Percentiles rank a stretch among this genome's conserved stretches.
These are phyloP conservation scores for Lyophyllum semitale DNA, from an alignment of 768 basidiomycete genomes.

Conservation along the genomic window DNA sequence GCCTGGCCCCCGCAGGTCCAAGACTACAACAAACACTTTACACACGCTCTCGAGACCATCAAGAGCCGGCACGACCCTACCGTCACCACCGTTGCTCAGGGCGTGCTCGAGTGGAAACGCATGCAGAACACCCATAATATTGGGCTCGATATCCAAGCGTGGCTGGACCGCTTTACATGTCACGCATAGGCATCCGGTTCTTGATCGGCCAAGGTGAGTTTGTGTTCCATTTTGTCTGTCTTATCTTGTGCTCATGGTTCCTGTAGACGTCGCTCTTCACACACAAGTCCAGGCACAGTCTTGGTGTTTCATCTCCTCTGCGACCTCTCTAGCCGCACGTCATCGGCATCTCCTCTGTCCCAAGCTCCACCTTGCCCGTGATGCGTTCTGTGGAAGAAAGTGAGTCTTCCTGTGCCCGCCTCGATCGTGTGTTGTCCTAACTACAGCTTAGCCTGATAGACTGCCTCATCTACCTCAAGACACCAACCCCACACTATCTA, in stretches of 20 bases:
- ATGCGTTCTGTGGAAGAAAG: slow-evolving; percentile 57
- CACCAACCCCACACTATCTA: neutral
- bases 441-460: slow-evolving; percentile 53
- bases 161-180: slow-evolving; percentile 97
- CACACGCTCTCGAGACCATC: slow-evolving; percentile 81
- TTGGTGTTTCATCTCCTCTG: slow-evolving; percentile 43
- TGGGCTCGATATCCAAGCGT: slow-evolving; percentile 87
- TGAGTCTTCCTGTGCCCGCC: slow-evolving; percentile 56
- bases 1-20: slow-evolving; percentile 91
- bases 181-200: slow-evolving; percentile 93
- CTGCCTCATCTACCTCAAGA: slow-evolving; percentile 47
- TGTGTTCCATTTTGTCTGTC: slow-evolving; percentile 1
- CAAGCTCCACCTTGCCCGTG: too few relatives aligned
- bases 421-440: slow-evolving; percentile 19
- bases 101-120: slow-evolving; percentile 95
- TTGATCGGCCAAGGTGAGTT: slow-evolving; percentile 91
- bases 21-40: slow-evolving; percentile 92
- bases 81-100: slow-evolving; percentile 95
- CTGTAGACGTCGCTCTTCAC: slow-evolving; percentile 88
- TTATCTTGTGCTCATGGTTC: slow-evolving; percentile 5
- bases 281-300: slow-evolving; percentile 89
- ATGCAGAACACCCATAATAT: slow-evolving; percentile 68
- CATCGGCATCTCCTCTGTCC: slow-evolving; percentile 3
- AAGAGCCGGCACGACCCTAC: slow-evolving; percentile 97
- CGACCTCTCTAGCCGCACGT: neutral